Evolutionary conservation across 2,329 filamentous ascomycete genomes (phyloP).

Genomic region (Phialemoniopsis sp.): DNA sequence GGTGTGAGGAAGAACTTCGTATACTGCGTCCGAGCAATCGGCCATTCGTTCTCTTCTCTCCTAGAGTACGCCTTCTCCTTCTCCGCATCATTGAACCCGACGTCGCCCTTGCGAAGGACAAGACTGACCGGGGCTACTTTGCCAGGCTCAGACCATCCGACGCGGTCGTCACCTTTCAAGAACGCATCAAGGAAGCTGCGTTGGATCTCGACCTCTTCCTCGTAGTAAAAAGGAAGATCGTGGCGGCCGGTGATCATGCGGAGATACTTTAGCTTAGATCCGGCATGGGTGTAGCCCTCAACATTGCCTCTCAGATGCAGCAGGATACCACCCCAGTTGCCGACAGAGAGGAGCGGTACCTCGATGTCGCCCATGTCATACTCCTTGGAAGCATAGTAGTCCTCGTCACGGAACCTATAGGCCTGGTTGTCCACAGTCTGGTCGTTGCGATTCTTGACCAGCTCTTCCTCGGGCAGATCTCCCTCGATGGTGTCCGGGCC

Average conservation of each 20-base stretch:
- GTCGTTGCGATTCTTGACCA: slow-evolving; percentile 41
- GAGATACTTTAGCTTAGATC: slow-evolving; percentile 64
- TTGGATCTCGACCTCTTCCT: slow-evolving; percentile 64
- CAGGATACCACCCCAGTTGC: slow-evolving; percentile 68
- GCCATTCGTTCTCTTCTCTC: slow-evolving; percentile 61
- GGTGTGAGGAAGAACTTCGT: slow-evolving; percentile 56
- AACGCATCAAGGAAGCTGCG: slow-evolving; percentile 67
- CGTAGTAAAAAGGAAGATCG: slow-evolving; percentile 69
- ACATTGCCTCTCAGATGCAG: slow-evolving; percentile 68
- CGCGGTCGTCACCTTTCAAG: slow-evolving; percentile 60
- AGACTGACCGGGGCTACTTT: slow-evolving; percentile 57
- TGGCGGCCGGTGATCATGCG: slow-evolving; percentile 67
- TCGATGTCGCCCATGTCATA: slow-evolving; percentile 62
- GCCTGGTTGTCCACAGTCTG: slow-evolving; percentile 32
- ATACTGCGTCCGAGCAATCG: slow-evolving; percentile 61
- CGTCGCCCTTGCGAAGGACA: slow-evolving; percentile 60
- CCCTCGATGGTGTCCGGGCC: slow-evolving; percentile 56
- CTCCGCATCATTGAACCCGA: slow-evolving; percentile 61
- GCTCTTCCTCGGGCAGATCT: slow-evolving; percentile 47
- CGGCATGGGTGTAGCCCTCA: slow-evolving; percentile 58
- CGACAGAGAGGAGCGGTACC: slow-evolving; percentile 63
- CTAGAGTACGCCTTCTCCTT: slow-evolving; percentile 52
- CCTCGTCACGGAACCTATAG: slow-evolving; percentile 56
- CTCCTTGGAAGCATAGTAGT: slow-evolving; percentile 62
- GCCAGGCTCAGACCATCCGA: slow-evolving; percentile 53